Evolutionary conservation across 208 protist species (phyloP).

Genomic region (Leishmania turanica): DNA sequence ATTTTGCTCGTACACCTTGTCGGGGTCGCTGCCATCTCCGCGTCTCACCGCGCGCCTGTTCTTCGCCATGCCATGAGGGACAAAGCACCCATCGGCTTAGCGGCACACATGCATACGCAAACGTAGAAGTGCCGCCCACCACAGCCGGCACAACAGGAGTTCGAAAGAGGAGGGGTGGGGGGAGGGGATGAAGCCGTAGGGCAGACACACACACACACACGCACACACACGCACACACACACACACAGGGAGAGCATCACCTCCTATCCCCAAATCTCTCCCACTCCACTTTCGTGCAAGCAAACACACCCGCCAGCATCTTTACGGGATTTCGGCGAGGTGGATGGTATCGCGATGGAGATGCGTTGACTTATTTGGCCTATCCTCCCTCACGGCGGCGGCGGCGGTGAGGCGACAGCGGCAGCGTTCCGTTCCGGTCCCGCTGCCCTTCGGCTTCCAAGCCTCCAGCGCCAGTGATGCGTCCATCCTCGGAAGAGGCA

Average conservation of each 20-base stretch:
- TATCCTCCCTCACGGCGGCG: conserved; percentile 16
- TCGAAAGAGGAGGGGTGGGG: neutral
- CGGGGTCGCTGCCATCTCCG: neutral
- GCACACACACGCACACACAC: neutral
- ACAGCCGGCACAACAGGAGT: neutral
- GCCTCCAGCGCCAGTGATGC: neutral
- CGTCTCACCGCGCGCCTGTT: neutral
- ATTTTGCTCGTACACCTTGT: neutral
- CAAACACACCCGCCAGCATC: neutral
- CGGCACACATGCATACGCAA: neutral
- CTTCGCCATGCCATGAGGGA: neutral
- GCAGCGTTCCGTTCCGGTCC: no score
- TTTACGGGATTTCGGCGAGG: neutral
- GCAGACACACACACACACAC: no score
- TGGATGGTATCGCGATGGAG: conserved; percentile 27
- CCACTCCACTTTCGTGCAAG: neutral
- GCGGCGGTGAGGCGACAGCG: neutral
- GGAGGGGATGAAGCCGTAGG: no score
- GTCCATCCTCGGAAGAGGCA: neutral
- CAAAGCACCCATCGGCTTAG: neutral
- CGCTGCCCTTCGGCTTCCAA: neutral
- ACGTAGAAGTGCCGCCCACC: neutral
- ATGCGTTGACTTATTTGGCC: conserved; percentile 19
- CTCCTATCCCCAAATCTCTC: neutral
- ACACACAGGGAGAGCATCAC: neutral